Conservation (phyloP, 768 basidiomycete species). For the Scleroderma bovista region DNA sequence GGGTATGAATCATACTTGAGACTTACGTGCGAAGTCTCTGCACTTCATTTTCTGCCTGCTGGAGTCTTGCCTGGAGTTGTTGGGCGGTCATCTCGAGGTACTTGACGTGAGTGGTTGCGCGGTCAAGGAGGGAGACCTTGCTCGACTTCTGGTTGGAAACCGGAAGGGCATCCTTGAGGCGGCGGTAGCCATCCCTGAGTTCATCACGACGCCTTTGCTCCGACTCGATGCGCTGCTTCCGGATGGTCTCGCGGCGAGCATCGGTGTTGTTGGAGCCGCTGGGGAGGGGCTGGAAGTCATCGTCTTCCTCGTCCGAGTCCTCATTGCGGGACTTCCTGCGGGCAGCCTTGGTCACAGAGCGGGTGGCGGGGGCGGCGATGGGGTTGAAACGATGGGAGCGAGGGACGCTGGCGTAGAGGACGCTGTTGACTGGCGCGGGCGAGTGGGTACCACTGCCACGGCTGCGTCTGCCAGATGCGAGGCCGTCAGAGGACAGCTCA, state of each 20-base stretch:
- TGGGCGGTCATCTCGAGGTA: slow-evolving; percentile 78
- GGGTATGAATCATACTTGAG: background rate
- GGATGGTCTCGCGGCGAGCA: slow-evolving; percentile 83
- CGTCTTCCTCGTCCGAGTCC: slow-evolving; percentile 67
- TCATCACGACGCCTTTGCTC: slow-evolving; percentile 91
- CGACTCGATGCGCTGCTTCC: slow-evolving; percentile 89
- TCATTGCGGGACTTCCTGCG: slow-evolving; percentile 50
- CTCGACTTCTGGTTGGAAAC: slow-evolving; percentile 88
- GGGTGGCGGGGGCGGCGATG: slow-evolving; percentile 45
- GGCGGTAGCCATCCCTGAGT: slow-evolving; percentile 86
- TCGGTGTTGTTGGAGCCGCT: slow-evolving; percentile 46
- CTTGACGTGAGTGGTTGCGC: slow-evolving; percentile 83
- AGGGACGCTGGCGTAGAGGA: slow-evolving; percentile 58
- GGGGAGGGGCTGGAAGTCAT: slow-evolving; percentile 60
- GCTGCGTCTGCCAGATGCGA: slow-evolving; percentile 58
- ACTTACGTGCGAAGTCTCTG: slow-evolving; percentile 64
- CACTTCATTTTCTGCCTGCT: slow-evolving; percentile 76
- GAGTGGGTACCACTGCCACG: slow-evolving; percentile 63
- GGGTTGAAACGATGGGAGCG: slow-evolving; percentile 80
- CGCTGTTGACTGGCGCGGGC: slow-evolving; percentile 41
- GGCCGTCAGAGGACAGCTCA: slow-evolving; percentile 70
- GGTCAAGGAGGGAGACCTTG: slow-evolving; percentile 87
- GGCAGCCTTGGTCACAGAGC: slow-evolving; percentile 49
- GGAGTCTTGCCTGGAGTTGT: slow-evolving; percentile 69
- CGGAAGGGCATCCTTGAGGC: slow-evolving; percentile 87